Evolutionary conservation across 2,329 filamentous ascomycete species (phyloP), one percentile per base, ranked within the genome.

Genomic region (Proliferodiscus dingleyae): DNA sequence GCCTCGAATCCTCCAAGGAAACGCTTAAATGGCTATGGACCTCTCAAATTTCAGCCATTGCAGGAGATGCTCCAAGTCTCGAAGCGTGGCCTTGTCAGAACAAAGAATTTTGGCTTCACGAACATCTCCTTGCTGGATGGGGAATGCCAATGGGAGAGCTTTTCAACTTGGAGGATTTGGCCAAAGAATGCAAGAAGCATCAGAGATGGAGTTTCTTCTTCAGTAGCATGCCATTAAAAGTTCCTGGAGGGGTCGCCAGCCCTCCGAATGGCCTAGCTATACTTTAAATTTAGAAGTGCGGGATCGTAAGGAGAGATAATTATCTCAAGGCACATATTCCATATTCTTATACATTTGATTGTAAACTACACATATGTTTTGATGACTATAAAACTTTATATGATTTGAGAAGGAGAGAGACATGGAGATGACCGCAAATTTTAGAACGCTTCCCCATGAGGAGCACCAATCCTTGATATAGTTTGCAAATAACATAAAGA

Each of bases 141-240:
- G 73, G 73, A 0, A 63, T 72, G 62, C 68, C 71, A 1, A 69
- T 74, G 21, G 71, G 71, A 0, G 71, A 74, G 55, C 51, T 73
- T 44, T 72, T 72, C 45, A 64, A 73, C 37, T 50, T 74, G 5
- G 69, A 72, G 39, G 54, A 49, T 2, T 41, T 73, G 23, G 40
- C 58, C 9, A 48, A 50, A 43, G 50, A 53, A 10, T 68, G 66
- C 42, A 55, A 61, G 29, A 60, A 64, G 24, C 57, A 62, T n/a
- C 57, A 64, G 8, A 59, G 71, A 15, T 75, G 68, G 68, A 64
- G 61, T 0, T 78, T 77, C 47, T 77, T 78, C 47, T 59, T 77
- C 11, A 41, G 38, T 19, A 29, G 23, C 13, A 19, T 30, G 11
- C 38, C 38, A 16, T 29, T 29, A 6, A 29, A 29, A 3, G 26